Conservation (phyloP, 495 filamentous ascomycete genomes). For the Tuber magnatum region DNA sequence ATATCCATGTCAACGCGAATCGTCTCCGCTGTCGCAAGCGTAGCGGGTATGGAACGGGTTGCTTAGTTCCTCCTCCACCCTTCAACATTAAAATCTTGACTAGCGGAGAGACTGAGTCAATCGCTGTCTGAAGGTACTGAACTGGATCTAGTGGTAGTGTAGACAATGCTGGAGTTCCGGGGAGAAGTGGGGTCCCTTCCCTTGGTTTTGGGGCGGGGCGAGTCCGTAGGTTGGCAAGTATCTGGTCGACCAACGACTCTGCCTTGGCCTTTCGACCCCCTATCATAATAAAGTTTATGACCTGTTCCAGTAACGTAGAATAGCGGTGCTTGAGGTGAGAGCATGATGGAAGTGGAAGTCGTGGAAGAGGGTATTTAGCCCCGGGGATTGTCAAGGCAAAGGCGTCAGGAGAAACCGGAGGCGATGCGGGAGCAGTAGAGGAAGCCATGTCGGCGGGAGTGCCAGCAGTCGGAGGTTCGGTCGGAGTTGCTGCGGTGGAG, state of each 20-base stretch:
- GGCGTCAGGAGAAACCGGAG: constrained; percentile 13
- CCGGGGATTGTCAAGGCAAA: constrained; percentile 46
- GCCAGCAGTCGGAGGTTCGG: background rate
- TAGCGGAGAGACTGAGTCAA: constrained; percentile 92
- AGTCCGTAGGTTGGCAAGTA: constrained; percentile 82
- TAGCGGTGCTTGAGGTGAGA: constrained; percentile 68
- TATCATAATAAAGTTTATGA: constrained; percentile 83
- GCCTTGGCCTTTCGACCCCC: constrained; percentile 67
- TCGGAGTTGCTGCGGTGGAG: constrained; percentile 22
- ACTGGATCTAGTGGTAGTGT: constrained; percentile 73
- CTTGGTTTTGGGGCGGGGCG: constrained; percentile 65
- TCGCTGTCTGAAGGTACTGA: constrained; percentile 72
- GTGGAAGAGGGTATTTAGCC: constrained; percentile 67
- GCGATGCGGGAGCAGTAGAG: constrained; percentile 6
- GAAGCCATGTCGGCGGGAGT: constrained; percentile 5
- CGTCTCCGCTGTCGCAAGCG: constrained; percentile 65
- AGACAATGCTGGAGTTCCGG: constrained; percentile 60
- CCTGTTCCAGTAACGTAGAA: constrained; percentile 69
- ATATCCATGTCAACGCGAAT: constrained; percentile 75
- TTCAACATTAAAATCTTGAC: constrained; percentile 66
- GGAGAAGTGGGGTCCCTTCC: constrained; percentile 57
- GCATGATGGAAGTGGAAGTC: constrained; percentile 54
- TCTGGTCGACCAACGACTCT: constrained; percentile 55
- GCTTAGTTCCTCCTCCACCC: constrained; percentile 71
- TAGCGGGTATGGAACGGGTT: constrained; percentile 77